Base-by-base conservation (phyloP, 2,329 filamentous ascomycete species). In the Ascochyta viciae-villosae region DNA sequence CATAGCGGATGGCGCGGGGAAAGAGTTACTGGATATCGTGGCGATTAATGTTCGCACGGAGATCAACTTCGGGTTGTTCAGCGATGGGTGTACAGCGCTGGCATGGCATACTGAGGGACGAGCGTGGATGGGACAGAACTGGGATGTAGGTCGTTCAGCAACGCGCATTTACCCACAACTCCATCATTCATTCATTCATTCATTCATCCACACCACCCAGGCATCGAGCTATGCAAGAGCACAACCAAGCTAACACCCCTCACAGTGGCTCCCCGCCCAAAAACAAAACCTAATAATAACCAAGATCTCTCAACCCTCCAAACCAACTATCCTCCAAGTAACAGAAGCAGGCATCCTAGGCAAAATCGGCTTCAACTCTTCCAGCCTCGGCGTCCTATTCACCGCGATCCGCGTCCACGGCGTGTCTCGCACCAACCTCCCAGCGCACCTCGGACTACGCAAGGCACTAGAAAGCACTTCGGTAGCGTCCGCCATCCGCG, bases 341-440 rank as follows among this genome's bases (percentile, higher is more conserved):
- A 87, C 85, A 0, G 85, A 87, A 65, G 83, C 81, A 0, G 85
- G 85, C 13, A 80, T 87, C 22, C 81, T 89, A 31, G 86, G 85
- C 13, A 89, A 89, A 70, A 88, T 89, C 22, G 87, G 87, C 0
- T 77, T 89, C 61, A 89, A 89, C 64, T 76, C 74, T 15, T 65
- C 70, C 0, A 85, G 86, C 0, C 84, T 89, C 0, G 86, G 85
- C 0, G 81, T 82, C 0, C 83, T 82, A 39, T 75, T 89, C 8
- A 89, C 89, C 57, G 87, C 86, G 0, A 86, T 89, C 57, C 79
- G 80, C 35, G 84, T 83, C 3, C 77, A 79, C 2, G 85, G 85
- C 1, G 80, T 87, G 43, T 78, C 85, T 63, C 63, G 72, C 2
- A 70, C 72, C 1, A 80, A 79, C 7, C 63, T 88, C 3, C 86